Conservation (phyloP, 2,329 filamentous ascomycete genomes). For the Venturia oleaginea region DNA sequence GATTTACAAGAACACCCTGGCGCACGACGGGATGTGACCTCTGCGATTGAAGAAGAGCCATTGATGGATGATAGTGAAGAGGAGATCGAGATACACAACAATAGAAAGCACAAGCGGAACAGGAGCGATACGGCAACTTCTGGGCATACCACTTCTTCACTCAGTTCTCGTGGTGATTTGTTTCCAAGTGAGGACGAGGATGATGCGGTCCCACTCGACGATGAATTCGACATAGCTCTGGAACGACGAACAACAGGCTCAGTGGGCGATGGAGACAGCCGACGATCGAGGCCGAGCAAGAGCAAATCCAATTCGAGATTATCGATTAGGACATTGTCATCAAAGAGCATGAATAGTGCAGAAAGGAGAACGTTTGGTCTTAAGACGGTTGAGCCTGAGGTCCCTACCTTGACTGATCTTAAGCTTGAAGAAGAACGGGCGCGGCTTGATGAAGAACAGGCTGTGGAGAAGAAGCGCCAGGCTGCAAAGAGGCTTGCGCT, state of each 20-base stretch:
- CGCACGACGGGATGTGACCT: slow-evolving; percentile 24
- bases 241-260: slow-evolving; percentile 54
- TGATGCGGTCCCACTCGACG: slow-evolving; percentile 84
- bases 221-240: slow-evolving; percentile 81
- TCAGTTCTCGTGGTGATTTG: slow-evolving; percentile 78
- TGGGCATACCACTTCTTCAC: slow-evolving; percentile 73
- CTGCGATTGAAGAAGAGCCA: slow-evolving; percentile 55
- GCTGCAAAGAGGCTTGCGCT: slow-evolving; percentile 48
- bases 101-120: slow-evolving; percentile 41
- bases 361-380: slow-evolving; percentile 19
- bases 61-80: slow-evolving; percentile 57
- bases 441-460: slow-evolving; percentile 46
- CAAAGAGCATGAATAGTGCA: slow-evolving; percentile 31
- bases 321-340: slow-evolving; percentile 37
- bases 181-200: slow-evolving; percentile 90
- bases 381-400: slow-evolving; percentile 22
- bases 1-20: slow-evolving; percentile 82
- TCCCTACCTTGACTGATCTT: slow-evolving; percentile 45
- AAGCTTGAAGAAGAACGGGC: slow-evolving; percentile 48
- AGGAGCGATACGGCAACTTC: slow-evolving; percentile 74
- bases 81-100: slow-evolving; percentile 22
- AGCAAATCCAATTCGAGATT: slow-evolving; percentile 37
- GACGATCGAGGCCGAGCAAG: not conserved
- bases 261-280: slow-evolving; percentile 1
- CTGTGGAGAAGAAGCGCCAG: slow-evolving; percentile 43